Evolutionary conservation across 192 early-diverging fungal species (phyloP), one percentile per base, ranked within the genome.

Genomic region (Coemansia pectinata): DNA sequence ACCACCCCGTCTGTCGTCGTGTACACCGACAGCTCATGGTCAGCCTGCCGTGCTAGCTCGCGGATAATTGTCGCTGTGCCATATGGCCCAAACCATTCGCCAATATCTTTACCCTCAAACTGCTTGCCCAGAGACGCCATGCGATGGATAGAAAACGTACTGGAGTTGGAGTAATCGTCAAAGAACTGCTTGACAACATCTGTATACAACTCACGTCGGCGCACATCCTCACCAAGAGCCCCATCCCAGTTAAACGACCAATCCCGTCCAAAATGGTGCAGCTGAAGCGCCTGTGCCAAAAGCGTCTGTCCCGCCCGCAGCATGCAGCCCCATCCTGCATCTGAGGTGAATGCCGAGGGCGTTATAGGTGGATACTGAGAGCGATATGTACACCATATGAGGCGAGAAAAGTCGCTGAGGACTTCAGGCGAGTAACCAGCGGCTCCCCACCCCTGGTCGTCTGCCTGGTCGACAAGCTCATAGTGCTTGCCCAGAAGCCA

Each of bases 311-410:
- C 95, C 45, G 92, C 92, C 25, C 97, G 78, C 60, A 99, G 76
- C 97, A 99, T 99, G 80, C 97, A 99, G 0, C 97, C 97, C 95
- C 95, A 95, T 5, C 94, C 94, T 52, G 89, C 86, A 73, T 99
- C 97, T 9, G 89, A 90, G 19, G 93, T 96, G 66, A 89, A 94
- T 21, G 90, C 89, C 8, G 91, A 74, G 7, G 70, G 83, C 62
- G 86, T 74, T 66, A 99, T 96, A 3, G 92, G 88, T 10, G 93
- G 88, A 79, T 92, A 99, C 40, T 88, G 87, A 65, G 92, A 88
- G 62, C 97, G 86, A 74, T 99, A 99, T 2, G 96, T 98, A 74
- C 94, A 90, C 96, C 97, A 98, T 21, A 93, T 84, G n/a, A 91
- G 85, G 25, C 86, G 85, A 15, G 83, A 81, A 79, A 96, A 96